Conservation (phyloP, 495 filamentous ascomycete genomes). For the Xylaria sp. region DNA sequence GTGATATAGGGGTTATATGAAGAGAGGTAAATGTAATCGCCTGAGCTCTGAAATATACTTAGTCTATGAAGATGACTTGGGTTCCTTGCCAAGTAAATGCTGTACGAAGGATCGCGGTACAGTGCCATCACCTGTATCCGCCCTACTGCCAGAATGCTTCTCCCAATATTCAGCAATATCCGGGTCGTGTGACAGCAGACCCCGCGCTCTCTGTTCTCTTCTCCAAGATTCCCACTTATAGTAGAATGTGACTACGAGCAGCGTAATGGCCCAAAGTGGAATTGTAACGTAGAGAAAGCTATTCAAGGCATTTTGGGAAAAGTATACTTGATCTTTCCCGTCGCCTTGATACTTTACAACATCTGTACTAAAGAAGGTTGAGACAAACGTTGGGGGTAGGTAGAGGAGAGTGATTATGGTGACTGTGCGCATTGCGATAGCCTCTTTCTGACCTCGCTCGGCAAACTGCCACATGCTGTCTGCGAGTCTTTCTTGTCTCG, state of each 20-base stretch:
- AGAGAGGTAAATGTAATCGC: not conserved
- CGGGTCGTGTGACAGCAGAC: constrained; percentile 4
- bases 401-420: constrained; percentile 52
- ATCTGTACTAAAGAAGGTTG: constrained; percentile 58
- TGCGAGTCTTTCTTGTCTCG: constrained; percentile 38
- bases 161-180: constrained; percentile 15
- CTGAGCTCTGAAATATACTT: not conserved
- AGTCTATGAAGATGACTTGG: constrained; percentile 10
- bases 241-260: constrained; percentile 7
- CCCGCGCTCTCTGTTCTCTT: constrained; percentile 14
- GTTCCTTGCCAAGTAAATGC: constrained; percentile 10
- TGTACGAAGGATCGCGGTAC: constrained; percentile 4
- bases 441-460: constrained; percentile 35
- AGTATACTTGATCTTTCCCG: constrained; percentile 34
- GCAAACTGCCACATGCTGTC: constrained; percentile 29
- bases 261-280: constrained; percentile 37
- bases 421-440: constrained; percentile 51
- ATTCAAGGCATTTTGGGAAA: constrained; percentile 41
- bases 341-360: constrained; percentile 49
- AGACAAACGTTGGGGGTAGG: constrained; percentile 55
- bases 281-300: constrained; percentile 48
- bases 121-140: not conserved
- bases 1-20: not conserved
- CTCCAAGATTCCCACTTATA: constrained; percentile 21
- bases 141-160: not conserved